Conservation (phyloP, 2,329 filamentous ascomycete species). For the Beauveria medogensis region DNA sequence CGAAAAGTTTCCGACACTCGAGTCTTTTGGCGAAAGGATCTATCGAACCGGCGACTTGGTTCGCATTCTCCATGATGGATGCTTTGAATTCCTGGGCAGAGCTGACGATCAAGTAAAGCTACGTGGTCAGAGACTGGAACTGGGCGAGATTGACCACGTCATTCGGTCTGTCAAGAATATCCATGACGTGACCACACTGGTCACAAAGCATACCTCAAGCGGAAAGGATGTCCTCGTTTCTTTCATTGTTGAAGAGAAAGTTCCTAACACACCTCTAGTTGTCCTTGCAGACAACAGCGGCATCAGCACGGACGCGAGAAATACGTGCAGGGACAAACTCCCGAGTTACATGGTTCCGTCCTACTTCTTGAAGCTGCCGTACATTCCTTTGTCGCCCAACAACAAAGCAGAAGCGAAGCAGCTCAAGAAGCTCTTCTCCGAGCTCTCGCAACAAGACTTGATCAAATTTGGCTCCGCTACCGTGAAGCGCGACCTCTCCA, state of each 20-base stretch:
- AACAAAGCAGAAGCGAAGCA: slow-evolving; percentile 78
- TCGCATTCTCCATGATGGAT: slow-evolving; percentile 68
- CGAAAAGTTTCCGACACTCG: slow-evolving; percentile 65
- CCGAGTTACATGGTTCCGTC: slow-evolving; percentile 89
- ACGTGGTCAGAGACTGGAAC: slow-evolving; percentile 79
- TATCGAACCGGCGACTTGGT: slow-evolving; percentile 90
- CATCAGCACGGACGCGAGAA: slow-evolving; percentile 40
- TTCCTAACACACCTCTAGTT: slow-evolving; percentile 12
- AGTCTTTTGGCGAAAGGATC: slow-evolving; percentile 49
- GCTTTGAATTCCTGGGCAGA: slow-evolving; percentile 80
- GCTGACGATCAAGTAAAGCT: slow-evolving; percentile 91
- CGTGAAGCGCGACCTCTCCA: slow-evolving; percentile 10
- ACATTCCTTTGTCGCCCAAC: slow-evolving; percentile 74
- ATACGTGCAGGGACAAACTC: slow-evolving; percentile 60
- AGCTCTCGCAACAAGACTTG: slow-evolving; percentile 51
- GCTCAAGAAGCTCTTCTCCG: slow-evolving; percentile 58
- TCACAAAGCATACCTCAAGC: slow-evolving; percentile 59
- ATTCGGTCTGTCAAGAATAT: slow-evolving; percentile 55
- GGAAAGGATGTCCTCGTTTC: slow-evolving; percentile 78
- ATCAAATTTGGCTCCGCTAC: slow-evolving; percentile 41
- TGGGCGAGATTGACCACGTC: slow-evolving; percentile 82
- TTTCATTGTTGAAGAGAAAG: slow-evolving; percentile 44
- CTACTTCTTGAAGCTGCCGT: slow-evolving; percentile 63
- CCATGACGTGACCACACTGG: slow-evolving; percentile 66
- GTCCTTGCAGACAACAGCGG: slow-evolving; percentile 24